phyloP scores from a whole-genome alignment of 192 early-diverging fungal species.

The Backusella australiensis region DNA sequence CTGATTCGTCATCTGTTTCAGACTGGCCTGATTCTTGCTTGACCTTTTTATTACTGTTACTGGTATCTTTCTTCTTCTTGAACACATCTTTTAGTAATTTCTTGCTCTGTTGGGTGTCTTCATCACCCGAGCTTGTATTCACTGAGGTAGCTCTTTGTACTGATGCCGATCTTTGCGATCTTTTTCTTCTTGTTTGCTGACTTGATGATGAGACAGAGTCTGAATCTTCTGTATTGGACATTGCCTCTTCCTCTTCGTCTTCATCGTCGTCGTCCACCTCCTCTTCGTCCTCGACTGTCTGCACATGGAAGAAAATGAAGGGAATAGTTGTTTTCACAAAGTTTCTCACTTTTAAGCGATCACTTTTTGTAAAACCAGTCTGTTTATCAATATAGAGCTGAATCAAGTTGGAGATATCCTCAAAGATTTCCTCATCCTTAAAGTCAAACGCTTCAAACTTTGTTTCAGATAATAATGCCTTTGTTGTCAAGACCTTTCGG shows the following conservation, averaged over 20 bases:
- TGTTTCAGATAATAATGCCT: slow-evolving; percentile 76
- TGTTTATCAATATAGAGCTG: slow-evolving; percentile 62
- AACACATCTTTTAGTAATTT: slow-evolving; percentile 13
- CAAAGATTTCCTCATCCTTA: slow-evolving; percentile 67
- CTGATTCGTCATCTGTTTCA: background rate
- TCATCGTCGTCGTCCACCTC: slow-evolving; percentile 43
- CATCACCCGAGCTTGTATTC: slow-evolving; percentile 5
- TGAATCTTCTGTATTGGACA: slow-evolving; percentile 37
- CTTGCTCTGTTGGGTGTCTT: background rate
- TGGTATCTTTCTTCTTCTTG: background rate
- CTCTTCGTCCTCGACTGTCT: slow-evolving; percentile 29
- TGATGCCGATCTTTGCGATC: background rate
- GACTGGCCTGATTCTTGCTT: background rate
- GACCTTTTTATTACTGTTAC: background rate
- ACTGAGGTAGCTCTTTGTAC: background rate
- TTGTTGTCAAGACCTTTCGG: slow-evolving; percentile 71
- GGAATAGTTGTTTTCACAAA: slow-evolving; percentile 74
- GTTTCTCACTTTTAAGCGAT: slow-evolving; percentile 71
- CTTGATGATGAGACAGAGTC: slow-evolving; percentile 28
- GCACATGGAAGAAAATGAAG: slow-evolving; percentile 54
- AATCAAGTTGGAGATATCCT: slow-evolving; percentile 73
- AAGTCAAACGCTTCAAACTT: slow-evolving; percentile 78
- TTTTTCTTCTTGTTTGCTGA: slow-evolving; percentile 16
- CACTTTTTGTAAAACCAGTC: slow-evolving; percentile 44
- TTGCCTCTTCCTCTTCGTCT: slow-evolving; percentile 38